Conservation (phyloP, 192 early-diverging fungal species). For the Dissophora globulifera region DNA sequence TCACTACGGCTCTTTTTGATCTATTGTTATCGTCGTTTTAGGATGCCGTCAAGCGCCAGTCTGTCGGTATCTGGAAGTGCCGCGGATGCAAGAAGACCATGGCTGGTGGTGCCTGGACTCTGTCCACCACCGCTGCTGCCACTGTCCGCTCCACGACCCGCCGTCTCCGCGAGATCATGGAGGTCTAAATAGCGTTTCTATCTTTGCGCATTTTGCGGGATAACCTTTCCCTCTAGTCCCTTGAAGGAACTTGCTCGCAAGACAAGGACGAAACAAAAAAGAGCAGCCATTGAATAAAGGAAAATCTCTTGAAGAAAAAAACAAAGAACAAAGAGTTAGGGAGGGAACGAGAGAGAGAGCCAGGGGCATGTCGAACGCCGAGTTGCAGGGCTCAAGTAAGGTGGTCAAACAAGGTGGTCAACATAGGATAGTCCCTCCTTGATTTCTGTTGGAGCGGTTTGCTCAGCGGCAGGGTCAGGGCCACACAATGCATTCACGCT, state of each 20-base stretch:
- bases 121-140: conserved; percentile 91
- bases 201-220: background rate
- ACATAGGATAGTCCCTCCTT: no score
- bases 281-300: conserved; percentile 8
- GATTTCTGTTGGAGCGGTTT: no score
- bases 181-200: conserved; percentile 76
- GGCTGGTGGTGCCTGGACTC: conserved; percentile 98
- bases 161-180: conserved; percentile 95
- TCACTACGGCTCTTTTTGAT: conserved; percentile 59
- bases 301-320: background rate
- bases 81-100: conserved; percentile 92
- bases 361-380: no score
- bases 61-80: conserved; percentile 99
- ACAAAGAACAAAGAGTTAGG: background rate
- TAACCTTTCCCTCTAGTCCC: background rate
- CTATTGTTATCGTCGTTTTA: conserved; percentile 75
- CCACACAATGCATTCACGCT: no score
- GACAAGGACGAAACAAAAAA: conserved; percentile 3
- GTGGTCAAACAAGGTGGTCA: no score
- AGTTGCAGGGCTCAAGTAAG: background rate
- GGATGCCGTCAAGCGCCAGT: conserved; percentile 92
- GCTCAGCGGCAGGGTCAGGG: no score
- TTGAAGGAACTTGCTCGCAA: background rate
- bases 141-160: conserved; percentile 95
- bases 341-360: no score